Evolutionary conservation across 176 grass and related monocot species (phyloP), one percentile per base, ranked within the genome.

Genomic region (Secale cereale): DNA sequence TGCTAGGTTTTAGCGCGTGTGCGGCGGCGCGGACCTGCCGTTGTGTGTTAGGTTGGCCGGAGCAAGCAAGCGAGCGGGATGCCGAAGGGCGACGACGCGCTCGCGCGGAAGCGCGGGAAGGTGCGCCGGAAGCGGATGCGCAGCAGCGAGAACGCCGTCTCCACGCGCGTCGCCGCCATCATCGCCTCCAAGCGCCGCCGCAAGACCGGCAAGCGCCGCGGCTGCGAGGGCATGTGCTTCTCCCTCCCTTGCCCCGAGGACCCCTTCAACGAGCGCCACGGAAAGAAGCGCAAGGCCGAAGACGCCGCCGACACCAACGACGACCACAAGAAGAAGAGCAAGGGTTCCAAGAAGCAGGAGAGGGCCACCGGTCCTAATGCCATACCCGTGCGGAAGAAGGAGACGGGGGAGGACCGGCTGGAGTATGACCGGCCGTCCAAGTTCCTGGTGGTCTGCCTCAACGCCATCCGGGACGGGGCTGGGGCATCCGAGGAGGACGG

Each of bases 141-240:
- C 35, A 95, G 39, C 81, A 87, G 89, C 76, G 93, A 98, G 81
- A 90, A 86, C 81, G 86, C 93, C 52, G 96, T 95, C 26, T 98
- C 93, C 19, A 79, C 77, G 56, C 96, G 93, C 8, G 78, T 95
- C 62, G 93, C 93, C 17, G 82, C 89, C 60, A 91, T 95, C 91
- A 95, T 92, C 78, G 89, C 91, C n/a, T 50, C 81, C 68, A 98
- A 98, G 85, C 81, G 48, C 27, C 96, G 95, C 77, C 91, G 95
- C 85, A 95, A 98, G 85, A 79, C 84, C 15, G 95, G 95, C 26
- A 93, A 95, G 87, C 93, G 93, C 37, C 91, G 93, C 17, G 76
- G 26, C 69, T 98, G 96, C 74, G 96, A 98, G 93, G 89, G 91
- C 40, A 98, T 95, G 96, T 98, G 96, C 81, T 98, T 90, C 85